phyloP scores from a whole-genome alignment of 2,329 filamentous ascomycete genomes.

The Fusarium citri region DNA sequence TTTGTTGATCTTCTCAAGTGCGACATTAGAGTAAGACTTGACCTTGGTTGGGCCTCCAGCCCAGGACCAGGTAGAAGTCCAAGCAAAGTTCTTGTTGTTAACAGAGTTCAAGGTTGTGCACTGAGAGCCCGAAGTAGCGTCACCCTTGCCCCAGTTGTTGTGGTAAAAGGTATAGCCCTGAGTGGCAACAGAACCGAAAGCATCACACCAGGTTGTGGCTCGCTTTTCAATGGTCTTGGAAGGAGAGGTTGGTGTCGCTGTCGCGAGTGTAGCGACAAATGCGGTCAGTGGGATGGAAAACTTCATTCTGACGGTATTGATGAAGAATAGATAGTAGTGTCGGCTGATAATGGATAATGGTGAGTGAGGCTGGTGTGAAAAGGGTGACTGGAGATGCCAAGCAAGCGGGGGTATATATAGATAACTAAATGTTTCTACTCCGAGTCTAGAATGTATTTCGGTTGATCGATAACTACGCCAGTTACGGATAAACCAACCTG shows the following conservation, averaged over 20 bases:
- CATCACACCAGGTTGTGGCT: slow-evolving; percentile 52
- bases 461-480: not conserved
- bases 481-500: not conserved
- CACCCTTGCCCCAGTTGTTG: slow-evolving; percentile 61
- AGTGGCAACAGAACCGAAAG: slow-evolving; percentile 52
- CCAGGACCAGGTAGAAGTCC: slow-evolving; percentile 58
- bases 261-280: slow-evolving; percentile 20
- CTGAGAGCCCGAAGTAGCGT: slow-evolving; percentile 54
- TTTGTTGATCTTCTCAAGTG: slow-evolving; percentile 52
- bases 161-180: slow-evolving; percentile 63
- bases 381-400: not conserved
- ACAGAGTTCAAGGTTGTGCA: slow-evolving; percentile 55
- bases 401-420: not conserved
- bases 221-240: slow-evolving; percentile 50
- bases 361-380: not conserved
- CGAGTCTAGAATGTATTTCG: not conserved
- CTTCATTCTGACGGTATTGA: not conserved
- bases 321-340: not conserved
- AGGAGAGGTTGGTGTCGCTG: slow-evolving; percentile 44
- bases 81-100: slow-evolving; percentile 51
- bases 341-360: not conserved
- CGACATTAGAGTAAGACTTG: slow-evolving; percentile 60
- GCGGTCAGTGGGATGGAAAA: not conserved
- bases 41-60: slow-evolving; percentile 53
- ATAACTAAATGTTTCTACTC: not conserved